Base-by-base conservation (phyloP, 495 filamentous ascomycete genomes). In the Tuber umbilicatum region DNA sequence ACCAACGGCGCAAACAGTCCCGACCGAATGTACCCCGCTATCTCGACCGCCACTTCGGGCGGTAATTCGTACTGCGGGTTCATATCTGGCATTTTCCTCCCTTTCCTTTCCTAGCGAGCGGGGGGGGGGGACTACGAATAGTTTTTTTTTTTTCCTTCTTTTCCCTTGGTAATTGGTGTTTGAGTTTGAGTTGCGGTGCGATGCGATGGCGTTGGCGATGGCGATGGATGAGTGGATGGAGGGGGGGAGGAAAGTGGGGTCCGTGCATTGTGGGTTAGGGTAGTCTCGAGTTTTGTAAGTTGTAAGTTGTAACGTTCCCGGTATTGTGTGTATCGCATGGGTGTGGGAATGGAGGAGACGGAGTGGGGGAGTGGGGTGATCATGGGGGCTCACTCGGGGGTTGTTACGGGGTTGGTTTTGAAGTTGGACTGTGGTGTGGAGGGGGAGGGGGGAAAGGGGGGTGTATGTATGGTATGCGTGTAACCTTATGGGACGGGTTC, bases 1-100 rank as follows among this genome's bases (percentile, higher is more conserved):
- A 82, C 80, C 80, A 82, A 77, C 40, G 80, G 80, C 47, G 77
- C 80, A 75, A 82, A 82, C 31, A 82, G 69, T 12, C 76, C 74
- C 38, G 80, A 82, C 60, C 80, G 68, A 16, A 82, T 73, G 64
- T 82, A 82, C n/a, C 73, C 75, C 70, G 80, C 80, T 72, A 82
- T 74, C 73, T 82, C 80, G 39, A 75, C 70, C 23, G 80, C 80
- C 43, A 82, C 80, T 60, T 79, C 80, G 68, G 79, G 77, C 27
- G 80, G 80, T 21, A 81, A 76, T 21, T 72, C 71, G 35, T 70
- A 70, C 21, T 39, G 41, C 2, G 69, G 38, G 41, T 70, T 40
- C 35, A 39, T 39, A 21, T 70, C 23, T 42, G 69, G 41, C 69
- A 70, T 39, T 70, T n/a, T 7, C 35, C 5, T 12, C 38, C 21